Conservation (phyloP, 225 moss, liverwort and hornwort species). For the Bryoerythrophyllum caledonicum region DNA sequence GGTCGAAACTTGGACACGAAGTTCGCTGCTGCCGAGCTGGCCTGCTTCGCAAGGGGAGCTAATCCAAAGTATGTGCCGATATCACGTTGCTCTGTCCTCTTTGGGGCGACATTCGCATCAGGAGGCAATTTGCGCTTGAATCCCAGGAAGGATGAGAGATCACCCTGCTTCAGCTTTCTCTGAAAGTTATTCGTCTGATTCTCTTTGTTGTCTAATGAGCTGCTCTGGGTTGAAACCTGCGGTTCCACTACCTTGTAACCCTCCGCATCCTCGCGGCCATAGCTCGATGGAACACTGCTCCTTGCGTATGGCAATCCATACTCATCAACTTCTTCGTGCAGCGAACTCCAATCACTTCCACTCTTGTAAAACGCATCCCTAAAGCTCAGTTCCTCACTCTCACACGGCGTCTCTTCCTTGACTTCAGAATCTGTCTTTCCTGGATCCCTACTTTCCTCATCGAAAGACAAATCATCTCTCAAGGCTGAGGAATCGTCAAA, state of each 20-base stretch:
- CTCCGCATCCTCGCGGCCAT: constrained; percentile 10
- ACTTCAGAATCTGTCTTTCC: constrained; percentile 16
- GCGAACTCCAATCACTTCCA: constrained; percentile 76
- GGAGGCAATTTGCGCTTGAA: constrained; percentile 50
- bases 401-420: constrained; percentile 14
- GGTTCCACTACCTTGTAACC: constrained; percentile 18
- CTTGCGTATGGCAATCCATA: constrained; percentile 65
- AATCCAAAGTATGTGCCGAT: constrained; percentile 72
- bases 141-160: constrained; percentile 74
- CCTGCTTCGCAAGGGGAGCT: constrained; percentile 53
- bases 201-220: constrained; percentile 19
- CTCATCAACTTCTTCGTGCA: constrained; percentile 81
- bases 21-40: constrained; percentile 36
- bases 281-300: constrained; percentile 22
- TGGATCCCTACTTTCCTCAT: constrained; percentile 23
- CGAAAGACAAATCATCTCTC: constrained; percentile 29
- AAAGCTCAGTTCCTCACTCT: constrained; percentile 52
- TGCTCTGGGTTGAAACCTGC: too few relatives aligned
- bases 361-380: constrained; percentile 70
- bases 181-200: constrained; percentile 5
- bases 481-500: constrained; percentile 27
- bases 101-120: constrained; percentile 31
- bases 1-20: constrained; percentile 58
- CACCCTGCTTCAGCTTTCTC: constrained; percentile 69
- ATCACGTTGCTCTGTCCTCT: constrained; percentile 66